These are phyloP conservation scores for Ilyonectria sp. DNA, from an alignment of 2,329 filamentous ascomycete species.

Conservation along the genomic window DNA sequence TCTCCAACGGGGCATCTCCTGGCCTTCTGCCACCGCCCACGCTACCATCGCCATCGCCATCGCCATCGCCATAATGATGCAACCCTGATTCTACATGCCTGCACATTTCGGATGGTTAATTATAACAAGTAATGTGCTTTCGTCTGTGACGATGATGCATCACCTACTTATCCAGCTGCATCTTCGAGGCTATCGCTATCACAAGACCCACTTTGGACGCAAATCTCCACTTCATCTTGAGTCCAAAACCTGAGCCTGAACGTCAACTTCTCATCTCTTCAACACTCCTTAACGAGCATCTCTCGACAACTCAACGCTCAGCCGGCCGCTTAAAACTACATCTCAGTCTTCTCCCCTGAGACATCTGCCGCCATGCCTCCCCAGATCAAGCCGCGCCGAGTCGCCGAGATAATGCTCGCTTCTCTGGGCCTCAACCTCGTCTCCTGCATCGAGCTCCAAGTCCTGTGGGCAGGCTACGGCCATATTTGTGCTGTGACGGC, in stretches of 20 bases:
- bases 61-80: no score
- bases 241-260: neutral
- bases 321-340: neutral
- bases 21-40: no score
- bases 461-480: slow-evolving; percentile 67
- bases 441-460: slow-evolving; percentile 57
- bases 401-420: slow-evolving; percentile 58
- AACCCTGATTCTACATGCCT: no score
- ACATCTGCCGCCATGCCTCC: slow-evolving; percentile 10
- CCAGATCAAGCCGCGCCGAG: slow-evolving; percentile 38
- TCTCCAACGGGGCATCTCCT: no score
- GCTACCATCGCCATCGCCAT: no score
- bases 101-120: no score
- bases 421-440: slow-evolving; percentile 58
- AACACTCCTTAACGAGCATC: neutral
- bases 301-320: neutral
- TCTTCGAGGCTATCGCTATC: neutral
- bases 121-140: neutral
- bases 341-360: no score
- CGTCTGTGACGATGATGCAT: neutral
- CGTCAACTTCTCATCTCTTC: neutral
- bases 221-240: slow-evolving; percentile 2
- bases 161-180: neutral
- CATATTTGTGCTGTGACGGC: slow-evolving; percentile 70
- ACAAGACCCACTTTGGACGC: neutral